Base-by-base conservation (phyloP, 2,329 filamentous ascomycete genomes). In the Leptosphaerulina australis region DNA sequence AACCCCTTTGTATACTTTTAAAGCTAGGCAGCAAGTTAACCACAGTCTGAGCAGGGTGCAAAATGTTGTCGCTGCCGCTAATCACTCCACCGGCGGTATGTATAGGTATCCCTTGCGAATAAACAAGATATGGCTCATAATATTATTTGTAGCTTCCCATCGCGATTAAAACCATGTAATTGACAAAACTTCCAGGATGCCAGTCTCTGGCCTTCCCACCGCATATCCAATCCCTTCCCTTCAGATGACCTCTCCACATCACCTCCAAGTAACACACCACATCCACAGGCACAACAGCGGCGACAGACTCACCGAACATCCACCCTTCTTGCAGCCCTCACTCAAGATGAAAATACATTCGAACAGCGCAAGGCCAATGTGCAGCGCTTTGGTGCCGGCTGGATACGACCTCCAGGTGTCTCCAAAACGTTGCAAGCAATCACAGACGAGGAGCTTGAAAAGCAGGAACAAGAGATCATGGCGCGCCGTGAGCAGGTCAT, bases 341-440 rank as follows among this genome's bases (percentile, higher is more conserved):
- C 83, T 20, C 77, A 84, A 31, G 93, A 97, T 69, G 94, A 97
- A 75, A 82, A 85, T 53, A 82, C 85, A 50, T 81, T 95, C 58
- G 83, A 87, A 45, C 82, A 87, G 7, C 90, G 93, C 36, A 91
- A 92, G 66, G 76, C 84, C 37, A 91, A 93, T 59, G 88, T 97
- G 22, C 84, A 88, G 37, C 89, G 91, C 65, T 97, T 95, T 68
- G 94, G 94, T 53, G 88, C 87, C 59, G 83, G 83, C 34, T 99
- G 94, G 94, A 86, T 99, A 47, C 89, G 88, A 50, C 94, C 94
- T 0, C 91, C 91, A 0, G 94, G 93, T 6, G 82, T 96, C 46
- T 73, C 85, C 49, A 99, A 97, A 79, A 96, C 93, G 1, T 84
- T 96, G 52, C 87, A 95, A 68, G 91, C 95, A 56, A 84, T 91